phyloP scores from a whole-genome alignment of 768 basidiomycete genomes.

The Tricholoma furcatifolium region DNA sequence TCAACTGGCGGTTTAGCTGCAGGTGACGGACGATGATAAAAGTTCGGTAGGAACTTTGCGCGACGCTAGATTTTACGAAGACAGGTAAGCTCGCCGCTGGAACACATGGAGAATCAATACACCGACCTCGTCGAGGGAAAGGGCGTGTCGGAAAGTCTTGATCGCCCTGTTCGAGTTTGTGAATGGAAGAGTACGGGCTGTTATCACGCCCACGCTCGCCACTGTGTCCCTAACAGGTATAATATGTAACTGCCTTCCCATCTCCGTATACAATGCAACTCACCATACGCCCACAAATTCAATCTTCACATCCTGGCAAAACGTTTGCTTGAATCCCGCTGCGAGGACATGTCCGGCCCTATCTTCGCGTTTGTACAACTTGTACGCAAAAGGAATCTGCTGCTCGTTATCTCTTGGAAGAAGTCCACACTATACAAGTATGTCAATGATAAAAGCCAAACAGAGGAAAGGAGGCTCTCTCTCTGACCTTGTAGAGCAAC shows the following conservation, averaged over 20 bases:
- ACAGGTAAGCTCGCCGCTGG: background rate
- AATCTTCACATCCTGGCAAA: conserved; percentile 64
- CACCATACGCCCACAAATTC: conserved; percentile 83
- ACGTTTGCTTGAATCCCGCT: conserved; percentile 71
- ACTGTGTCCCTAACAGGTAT: conserved; percentile 73
- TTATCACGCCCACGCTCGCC: conserved; percentile 68
- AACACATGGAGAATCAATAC: background rate
- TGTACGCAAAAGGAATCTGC: conserved; percentile 74
- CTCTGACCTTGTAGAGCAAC: conserved; percentile 62
- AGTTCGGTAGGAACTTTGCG: conserved; percentile 61
- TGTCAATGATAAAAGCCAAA: background rate
- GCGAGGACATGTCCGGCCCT: conserved; percentile 43
- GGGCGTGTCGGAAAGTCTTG: conserved; percentile 72
- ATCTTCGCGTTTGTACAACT: conserved; percentile 60
- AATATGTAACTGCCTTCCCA: background rate
- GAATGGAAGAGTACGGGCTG: conserved; percentile 63
- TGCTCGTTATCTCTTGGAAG: conserved; percentile 66
- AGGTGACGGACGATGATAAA: conserved; percentile 50
- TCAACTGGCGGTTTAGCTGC: conserved; percentile 16
- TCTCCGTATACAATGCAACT: conserved; percentile 14
- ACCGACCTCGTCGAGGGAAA: conserved; percentile 73
- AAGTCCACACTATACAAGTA: conserved; percentile 58
- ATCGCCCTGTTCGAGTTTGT: conserved; percentile 60
- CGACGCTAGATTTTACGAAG: conserved; percentile 49
- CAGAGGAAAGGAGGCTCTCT: background rate